Evolutionary conservation across 805 yeast genomes (phyloP).

Genomic region (Yamadazyma phyllophila): DNA sequence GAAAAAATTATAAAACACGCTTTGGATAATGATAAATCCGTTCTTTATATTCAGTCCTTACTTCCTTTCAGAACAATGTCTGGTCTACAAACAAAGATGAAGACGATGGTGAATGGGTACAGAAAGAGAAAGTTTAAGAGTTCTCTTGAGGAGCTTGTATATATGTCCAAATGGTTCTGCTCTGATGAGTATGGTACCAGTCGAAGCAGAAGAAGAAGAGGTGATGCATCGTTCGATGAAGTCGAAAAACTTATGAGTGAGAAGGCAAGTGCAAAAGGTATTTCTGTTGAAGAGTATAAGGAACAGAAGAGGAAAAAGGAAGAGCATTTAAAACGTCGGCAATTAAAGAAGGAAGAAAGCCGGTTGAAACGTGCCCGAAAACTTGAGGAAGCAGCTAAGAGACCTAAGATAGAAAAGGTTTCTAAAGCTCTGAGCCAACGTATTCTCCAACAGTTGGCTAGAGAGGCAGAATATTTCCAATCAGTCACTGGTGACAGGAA

Average conservation of each 20-base stretch:
- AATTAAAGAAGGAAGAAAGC: background rate
- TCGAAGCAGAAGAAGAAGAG: conserved; percentile 5
- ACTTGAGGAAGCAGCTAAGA: conserved; percentile 3
- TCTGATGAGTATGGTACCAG: conserved; percentile 15
- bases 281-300: conserved; percentile 6
- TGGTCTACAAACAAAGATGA: background rate
- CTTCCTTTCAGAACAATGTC: conserved; percentile 12
- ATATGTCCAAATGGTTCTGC: conserved; percentile 40
- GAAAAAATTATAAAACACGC: conserved; percentile 12
- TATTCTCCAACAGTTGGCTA: conserved; percentile 15
- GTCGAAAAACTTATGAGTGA: background rate
- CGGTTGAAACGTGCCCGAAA: background rate
- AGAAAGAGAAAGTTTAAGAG: conserved; percentile 29
- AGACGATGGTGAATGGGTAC: conserved; percentile 1
- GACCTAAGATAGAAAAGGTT: conserved; percentile 4
- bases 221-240: background rate
- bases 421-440: conserved; percentile 2
- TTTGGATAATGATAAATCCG: conserved; percentile 12
- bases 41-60: conserved; percentile 22
- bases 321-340: background rate
- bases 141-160: conserved; percentile 30
- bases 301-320: conserved; percentile 1
- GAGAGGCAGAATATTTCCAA: conserved; percentile 33
- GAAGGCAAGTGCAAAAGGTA: background rate
- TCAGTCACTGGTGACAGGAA: conserved; percentile 38